Conservation (phyloP, 306 rosid genomes). For the Gastrolobium villosum region DNA sequence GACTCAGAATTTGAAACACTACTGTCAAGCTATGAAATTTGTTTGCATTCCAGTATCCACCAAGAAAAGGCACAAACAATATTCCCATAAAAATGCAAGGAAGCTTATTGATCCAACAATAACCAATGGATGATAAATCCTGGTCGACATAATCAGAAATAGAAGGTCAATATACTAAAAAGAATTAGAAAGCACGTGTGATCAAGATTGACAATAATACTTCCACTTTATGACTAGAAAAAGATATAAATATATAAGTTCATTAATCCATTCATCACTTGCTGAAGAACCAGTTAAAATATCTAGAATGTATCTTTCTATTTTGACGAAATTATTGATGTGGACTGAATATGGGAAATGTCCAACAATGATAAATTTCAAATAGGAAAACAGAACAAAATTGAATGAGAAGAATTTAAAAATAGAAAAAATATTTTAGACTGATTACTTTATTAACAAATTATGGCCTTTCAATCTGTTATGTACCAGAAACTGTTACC, state of each 20-base stretch:
- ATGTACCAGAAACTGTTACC: constrained; percentile 25
- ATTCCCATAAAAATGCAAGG: background rate
- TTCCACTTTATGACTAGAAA: constrained; percentile 7
- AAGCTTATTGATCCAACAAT: constrained; percentile 19
- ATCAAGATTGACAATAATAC: constrained; percentile 27
- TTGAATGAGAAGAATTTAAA: constrained; percentile 3
- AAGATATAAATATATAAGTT: background rate
- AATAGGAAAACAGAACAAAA: constrained; percentile 1
- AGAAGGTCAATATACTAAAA: background rate
- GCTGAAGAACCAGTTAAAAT: constrained; percentile 9
- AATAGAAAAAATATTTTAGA: constrained; percentile 4
- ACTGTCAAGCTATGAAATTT: constrained; percentile 16
- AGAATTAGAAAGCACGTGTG: background rate
- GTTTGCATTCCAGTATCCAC: constrained; percentile 27
- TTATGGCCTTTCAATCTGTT: constrained; percentile 1
- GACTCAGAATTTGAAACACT: constrained; percentile 40
- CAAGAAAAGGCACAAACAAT: constrained; percentile 24
- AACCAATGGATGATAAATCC: constrained; percentile 15
- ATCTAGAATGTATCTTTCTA: constrained; percentile 16
- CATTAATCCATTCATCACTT: background rate
- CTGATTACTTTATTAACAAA: constrained; percentile 20
- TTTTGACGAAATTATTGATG: background rate
- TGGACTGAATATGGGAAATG: constrained; percentile 24
- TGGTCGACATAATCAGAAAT: constrained; percentile 8
- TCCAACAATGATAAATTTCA: constrained; percentile 32